Evolutionary conservation across 441 rosid species (phyloP), one percentile per base, ranked within the genome.

Genomic region (Manihot esculenta): DNA sequence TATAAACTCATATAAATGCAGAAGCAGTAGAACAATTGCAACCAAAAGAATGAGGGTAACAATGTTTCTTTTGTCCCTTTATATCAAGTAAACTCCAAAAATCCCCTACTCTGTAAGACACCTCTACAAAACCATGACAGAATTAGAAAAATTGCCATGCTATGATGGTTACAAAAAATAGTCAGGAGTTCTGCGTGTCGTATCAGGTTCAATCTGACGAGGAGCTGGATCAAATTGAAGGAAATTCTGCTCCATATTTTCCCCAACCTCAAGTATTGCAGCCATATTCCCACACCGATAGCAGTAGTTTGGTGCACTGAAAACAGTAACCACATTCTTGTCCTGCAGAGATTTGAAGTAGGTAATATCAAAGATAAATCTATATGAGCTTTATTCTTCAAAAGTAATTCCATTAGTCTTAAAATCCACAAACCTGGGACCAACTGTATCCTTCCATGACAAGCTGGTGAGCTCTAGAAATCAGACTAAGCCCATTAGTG

Each of bases 211-310:
- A 74, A 93, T 82, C 79, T 95, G 99, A 64, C 97, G 93, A 0
- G 97, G 99, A 58, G 99, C 99, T 23, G 99, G 99, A 79, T 95
- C 98, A 72, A 95, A 95, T 70, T 92, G 99, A 64, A 95, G 92
- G 79, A 95, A 95, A 79, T 95, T 93, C 83, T 95, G 99, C 58
- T 93, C 98, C 98, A 95, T 95, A 63, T 89, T 89, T 84, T 95
- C 99, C 57, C 99, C 97, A 64, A 93, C 86, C 90, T 95, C 99
- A 66, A 95, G 86, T 66, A 95, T 95, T 50, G 99, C 97, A 63
- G 99, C 98, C 99, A 95, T 95, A 79, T 95, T 95, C 65, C 99
- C 99, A 72, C 99, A 95, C 20, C 98, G 90, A 77, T 95, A 95
- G 81, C 99, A 95, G 79, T 95, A 95, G 79, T 95, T 95, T 66